These are phyloP conservation scores for Silene vulgaris DNA, from an alignment of 179 eudicot species.

Conservation along the genomic window DNA sequence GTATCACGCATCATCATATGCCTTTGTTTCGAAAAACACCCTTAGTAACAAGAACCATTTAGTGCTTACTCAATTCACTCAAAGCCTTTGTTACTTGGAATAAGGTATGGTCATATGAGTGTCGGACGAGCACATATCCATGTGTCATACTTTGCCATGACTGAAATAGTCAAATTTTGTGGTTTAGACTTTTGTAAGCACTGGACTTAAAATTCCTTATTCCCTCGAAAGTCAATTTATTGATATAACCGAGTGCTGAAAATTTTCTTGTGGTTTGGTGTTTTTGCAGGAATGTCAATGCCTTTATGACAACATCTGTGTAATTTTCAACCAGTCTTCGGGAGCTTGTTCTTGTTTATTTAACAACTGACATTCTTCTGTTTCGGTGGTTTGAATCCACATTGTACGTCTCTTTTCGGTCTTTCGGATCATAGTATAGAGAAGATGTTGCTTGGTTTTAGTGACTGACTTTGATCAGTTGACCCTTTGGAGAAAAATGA, in stretches of 20 bases:
- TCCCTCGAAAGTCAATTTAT: too few relatives aligned
- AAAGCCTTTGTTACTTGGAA: too few relatives aligned
- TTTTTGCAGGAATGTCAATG: conserved; percentile 49
- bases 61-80: too few relatives aligned
- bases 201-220: too few relatives aligned
- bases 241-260: neutral
- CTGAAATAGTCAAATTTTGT: too few relatives aligned
- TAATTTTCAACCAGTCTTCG: neutral
- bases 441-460: neutral
- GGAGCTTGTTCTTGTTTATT: neutral
- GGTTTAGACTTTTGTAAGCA: too few relatives aligned
- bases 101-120: too few relatives aligned
- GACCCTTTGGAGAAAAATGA: neutral
- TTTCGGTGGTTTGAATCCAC: neutral
- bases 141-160: too few relatives aligned
- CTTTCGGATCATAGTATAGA: neutral
- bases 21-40: too few relatives aligned
- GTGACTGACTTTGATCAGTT: neutral
- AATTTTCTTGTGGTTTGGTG: conserved; percentile 17
- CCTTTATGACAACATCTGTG: conserved; percentile 42
- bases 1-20: too few relatives aligned
- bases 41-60: too few relatives aligned
- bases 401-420: neutral
- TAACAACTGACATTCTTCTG: neutral
- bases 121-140: too few relatives aligned